Percentiles rank a stretch among this genome's conserved stretches.
phyloP scores from a whole-genome alignment of 306 rosid genomes.

The Vigna mungo region DNA sequence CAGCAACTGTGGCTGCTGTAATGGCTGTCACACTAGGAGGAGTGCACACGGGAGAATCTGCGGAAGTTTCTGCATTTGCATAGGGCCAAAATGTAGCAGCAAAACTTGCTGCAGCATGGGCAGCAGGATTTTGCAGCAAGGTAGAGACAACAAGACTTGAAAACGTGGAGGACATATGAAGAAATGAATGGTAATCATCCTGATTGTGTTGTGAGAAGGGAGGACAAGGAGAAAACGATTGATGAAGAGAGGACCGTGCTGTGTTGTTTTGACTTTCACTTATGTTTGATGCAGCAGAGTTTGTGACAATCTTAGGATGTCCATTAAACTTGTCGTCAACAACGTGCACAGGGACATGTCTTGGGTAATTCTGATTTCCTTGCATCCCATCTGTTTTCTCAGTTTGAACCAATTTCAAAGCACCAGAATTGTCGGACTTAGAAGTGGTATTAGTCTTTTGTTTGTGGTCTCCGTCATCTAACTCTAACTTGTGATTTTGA shows the following conservation, averaged over 20 bases:
- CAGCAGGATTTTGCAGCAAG: conserved; percentile 88
- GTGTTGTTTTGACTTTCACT: conserved; percentile 65
- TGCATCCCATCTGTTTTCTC: conserved; percentile 13
- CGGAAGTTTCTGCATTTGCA: neutral
- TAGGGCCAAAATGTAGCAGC: conserved; percentile 19
- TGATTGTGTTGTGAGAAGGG: conserved; percentile 64
- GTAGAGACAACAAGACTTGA: conserved; percentile 72
- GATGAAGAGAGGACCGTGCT: conserved; percentile 69
- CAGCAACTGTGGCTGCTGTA: neutral
- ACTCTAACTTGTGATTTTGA: conserved; percentile 6
- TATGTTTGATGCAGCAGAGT: conserved; percentile 54
- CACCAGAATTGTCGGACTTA: neutral
- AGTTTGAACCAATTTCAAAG: neutral
- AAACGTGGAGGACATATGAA: conserved; percentile 72
- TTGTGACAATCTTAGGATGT: neutral
- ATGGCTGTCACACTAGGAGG: conserved; percentile 2
- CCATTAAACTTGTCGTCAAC: neutral
- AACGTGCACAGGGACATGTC: conserved; percentile 12
- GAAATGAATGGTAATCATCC: conserved; percentile 69
- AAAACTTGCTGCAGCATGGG: conserved; percentile 91
- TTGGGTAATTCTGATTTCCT: conserved; percentile 6
- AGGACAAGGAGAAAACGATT: conserved; percentile 66
- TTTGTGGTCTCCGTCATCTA: neutral
- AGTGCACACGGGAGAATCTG: neutral
- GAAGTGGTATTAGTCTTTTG: neutral